Conservation (phyloP, 2,329 filamentous ascomycete genomes). For the Ramularia endophylla region DNA sequence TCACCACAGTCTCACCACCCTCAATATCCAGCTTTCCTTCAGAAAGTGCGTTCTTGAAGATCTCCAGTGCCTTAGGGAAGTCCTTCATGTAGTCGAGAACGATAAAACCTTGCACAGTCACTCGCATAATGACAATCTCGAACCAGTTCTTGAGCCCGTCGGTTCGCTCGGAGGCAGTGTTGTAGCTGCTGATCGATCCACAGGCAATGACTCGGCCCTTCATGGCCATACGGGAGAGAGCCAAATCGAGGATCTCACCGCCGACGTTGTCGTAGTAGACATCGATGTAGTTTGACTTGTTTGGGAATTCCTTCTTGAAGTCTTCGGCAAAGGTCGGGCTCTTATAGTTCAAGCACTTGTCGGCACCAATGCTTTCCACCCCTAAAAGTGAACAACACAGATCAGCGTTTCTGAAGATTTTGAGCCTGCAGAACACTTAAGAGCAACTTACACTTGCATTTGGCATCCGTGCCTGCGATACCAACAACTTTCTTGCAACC, state of each 20-base stretch:
- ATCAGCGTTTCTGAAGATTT: too few species aligned
- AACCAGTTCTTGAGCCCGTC: constrained; percentile 34
- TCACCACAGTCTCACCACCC: constrained; percentile 42
- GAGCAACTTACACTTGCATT: constrained; percentile 45
- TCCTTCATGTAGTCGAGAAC: constrained; percentile 28
- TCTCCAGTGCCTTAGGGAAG: constrained; percentile 15
- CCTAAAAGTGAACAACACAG: too few species aligned
- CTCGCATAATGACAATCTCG: constrained; percentile 30
- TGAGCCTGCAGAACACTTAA: too few species aligned
- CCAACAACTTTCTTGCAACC: constrained; percentile 33
- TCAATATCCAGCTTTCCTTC: constrained; percentile 45
- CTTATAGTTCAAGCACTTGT: constrained; percentile 53
- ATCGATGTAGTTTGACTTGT: constrained; percentile 42
- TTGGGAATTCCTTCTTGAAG: constrained; percentile 40
- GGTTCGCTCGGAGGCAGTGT: constrained; percentile 41
- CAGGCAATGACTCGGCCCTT: constrained; percentile 63
- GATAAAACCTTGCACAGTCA: constrained; percentile 32
- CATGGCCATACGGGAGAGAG: constrained; percentile 56
- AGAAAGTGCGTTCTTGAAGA: constrained; percentile 29
- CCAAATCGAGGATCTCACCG: constrained; percentile 63
- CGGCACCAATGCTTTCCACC: constrained; percentile 47
- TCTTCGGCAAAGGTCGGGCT: constrained; percentile 41
- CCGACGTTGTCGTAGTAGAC: constrained; percentile 72
- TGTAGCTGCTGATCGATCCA: constrained; percentile 65
- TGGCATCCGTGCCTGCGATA: constrained; percentile 44